phyloP scores from a whole-genome alignment of 257 asterid genomes.

The Ligustrum vulgare region DNA sequence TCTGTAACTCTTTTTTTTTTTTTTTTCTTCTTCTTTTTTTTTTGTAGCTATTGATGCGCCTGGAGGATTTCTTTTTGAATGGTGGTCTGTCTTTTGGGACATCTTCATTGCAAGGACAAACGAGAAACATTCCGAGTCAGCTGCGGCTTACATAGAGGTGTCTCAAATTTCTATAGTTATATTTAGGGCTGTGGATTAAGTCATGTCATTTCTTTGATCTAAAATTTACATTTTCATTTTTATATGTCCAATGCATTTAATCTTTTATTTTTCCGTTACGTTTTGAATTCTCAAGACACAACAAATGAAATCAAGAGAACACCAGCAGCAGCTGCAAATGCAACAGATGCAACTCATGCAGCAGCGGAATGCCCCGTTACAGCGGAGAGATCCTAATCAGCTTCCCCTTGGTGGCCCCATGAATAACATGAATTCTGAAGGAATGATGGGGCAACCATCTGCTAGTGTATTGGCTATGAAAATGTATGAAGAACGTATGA shows the following conservation, averaged over 20 bases:
- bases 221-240: not conserved
- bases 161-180: constrained; percentile 25
- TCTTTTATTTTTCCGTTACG: not conserved
- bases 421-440: constrained; percentile 74
- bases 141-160: constrained; percentile 99
- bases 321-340: constrained; percentile 89
- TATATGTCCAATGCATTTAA: not conserved
- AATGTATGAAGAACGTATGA: constrained; percentile 94
- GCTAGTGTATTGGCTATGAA: constrained; percentile 92
- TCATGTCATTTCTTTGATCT: not conserved
- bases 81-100: constrained; percentile 99
- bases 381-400: constrained; percentile 95
- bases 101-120: constrained; percentile 97
- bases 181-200: constrained; percentile 8
- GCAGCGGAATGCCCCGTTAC: constrained; percentile 87
- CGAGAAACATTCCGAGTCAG: constrained; percentile 98
- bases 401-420: constrained; percentile 85
- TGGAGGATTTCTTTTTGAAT: constrained; percentile 96
- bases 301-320: constrained; percentile 92
- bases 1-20: not conserved
- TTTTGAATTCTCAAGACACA: constrained; percentile 65
- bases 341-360: constrained; percentile 96
- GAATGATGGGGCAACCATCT: constrained; percentile 95
- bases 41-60: constrained; percentile 96
- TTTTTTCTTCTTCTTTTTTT: not conserved